Evolutionary conservation across 2,329 filamentous ascomycete species (phyloP), one percentile per base, ranked within the genome.

Genomic region (Aspergillus unguis): DNA sequence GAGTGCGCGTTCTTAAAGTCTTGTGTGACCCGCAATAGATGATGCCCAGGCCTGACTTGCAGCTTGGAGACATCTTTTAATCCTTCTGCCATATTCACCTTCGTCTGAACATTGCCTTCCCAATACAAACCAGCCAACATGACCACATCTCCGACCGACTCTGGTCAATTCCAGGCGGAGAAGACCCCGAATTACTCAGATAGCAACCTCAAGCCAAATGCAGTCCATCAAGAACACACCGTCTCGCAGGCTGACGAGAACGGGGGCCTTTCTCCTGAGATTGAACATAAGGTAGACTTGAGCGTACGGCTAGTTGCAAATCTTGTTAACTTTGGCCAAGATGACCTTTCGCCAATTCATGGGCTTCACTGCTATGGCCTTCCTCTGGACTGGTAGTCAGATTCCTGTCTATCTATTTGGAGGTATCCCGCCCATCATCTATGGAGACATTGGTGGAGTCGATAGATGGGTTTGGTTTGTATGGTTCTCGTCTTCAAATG

Each of bases 391-490:
- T 44, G 81, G 80, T 29, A 81, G 77, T 49, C 82, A 85, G 58
- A 83, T 84, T 43, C 81, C 82, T 1, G 72, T 85, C 8, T 80
- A 79, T 59, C 64, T 80, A 4, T 78, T 78, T 55, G 77, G 77
- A 26, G 75, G 73, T 33, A 75, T 78, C 41, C 76, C 78, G 7
- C 77, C 78, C 0, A 75, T 79, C 56, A 81, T 86, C 50, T 85
- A 85, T 65, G 66, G 69, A 9, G 80, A 83, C 27, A 78, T 87
- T 53, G 84, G 84, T 27, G 84, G 84, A 48, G 70, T 75, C 4
- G 80, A 83, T 61, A 72, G 78, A 56, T 85, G 80, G 78, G 74
- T 82, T n/a, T 85, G 83, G 84, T 79, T 84, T 69, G 74, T 73
- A 58, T 33, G 71, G 11, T 10, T 33, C 23, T 36, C 8, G 10